Evolutionary conservation across 2,329 filamentous ascomycete species (phyloP), one percentile per base, ranked within the genome.

Genomic region (Zelopaecilomyces penicillatus): DNA sequence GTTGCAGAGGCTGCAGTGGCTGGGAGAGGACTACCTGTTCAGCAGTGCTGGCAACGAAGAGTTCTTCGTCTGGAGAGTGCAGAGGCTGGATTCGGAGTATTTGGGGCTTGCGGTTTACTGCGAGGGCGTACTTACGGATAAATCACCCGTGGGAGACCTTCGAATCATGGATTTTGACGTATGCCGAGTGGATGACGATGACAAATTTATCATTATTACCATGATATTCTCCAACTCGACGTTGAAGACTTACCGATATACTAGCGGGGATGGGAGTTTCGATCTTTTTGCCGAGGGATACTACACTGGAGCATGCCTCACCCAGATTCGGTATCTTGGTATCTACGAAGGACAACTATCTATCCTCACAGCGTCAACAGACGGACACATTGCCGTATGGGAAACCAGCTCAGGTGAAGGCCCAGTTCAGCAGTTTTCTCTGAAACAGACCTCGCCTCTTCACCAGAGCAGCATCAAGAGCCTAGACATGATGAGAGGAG

Each of bases 21-120:
- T 85, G 2, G 74, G 78, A 39, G 77, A 83, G 2, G 62, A 70
- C 1, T 85, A 83, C 54, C 75, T 98, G 3, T 85, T 97, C 60
- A 95, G 87, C 52, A 90, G 87, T 55, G 88, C 80, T 5, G 93
- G 90, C 0, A 83, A 81, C 49, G 91, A 96, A 61, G 91, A 98
- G 63, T 84, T 97, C 51, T 91, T 83, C 54, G 75, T 90, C 8
- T 98, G 93, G 91, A 75, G 78, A 35, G 63, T 91, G 31, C 70
- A 69, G 39, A 57, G 58, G 8, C 60, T 85, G 5, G 70, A 80
- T 28, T 68, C 71, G 2, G 65, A 58, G 9, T 72, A 73, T 41
- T 53, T 54, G 10, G 72, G 74, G 4, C 62, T 82, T 2, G 78
- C 75, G 0, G 69, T 82, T 2, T 62, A 77, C 9, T 75, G 76